Evolutionary conservation across 2,329 filamentous ascomycete species (phyloP).

Genomic region (Xylaria sp.): DNA sequence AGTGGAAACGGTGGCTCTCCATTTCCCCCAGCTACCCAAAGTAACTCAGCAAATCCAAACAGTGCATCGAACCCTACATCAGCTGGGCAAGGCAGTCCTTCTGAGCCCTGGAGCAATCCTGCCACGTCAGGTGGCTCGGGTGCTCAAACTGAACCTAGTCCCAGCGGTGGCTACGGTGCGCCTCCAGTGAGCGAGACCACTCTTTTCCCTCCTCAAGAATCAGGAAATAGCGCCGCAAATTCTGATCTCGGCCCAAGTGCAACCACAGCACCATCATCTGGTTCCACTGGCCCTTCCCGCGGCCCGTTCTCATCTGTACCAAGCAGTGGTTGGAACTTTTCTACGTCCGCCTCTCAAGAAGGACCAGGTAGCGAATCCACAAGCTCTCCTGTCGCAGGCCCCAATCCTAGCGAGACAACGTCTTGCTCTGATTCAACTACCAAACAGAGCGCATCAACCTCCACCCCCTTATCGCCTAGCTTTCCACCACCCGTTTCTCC

Average conservation of each 20-base stretch:
- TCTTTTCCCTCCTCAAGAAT: constrained; percentile 38
- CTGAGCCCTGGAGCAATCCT: constrained; percentile 35
- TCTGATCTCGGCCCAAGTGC: constrained; percentile 30
- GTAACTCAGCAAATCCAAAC: constrained; percentile 28
- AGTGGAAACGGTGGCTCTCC: constrained; percentile 21
- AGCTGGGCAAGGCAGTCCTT: constrained; percentile 36
- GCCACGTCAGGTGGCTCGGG: constrained; percentile 10
- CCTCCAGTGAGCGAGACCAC: constrained; percentile 37
- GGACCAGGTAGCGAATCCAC: constrained; percentile 37
- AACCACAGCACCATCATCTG: constrained; percentile 33
- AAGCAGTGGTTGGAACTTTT: constrained; percentile 49
- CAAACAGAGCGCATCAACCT: constrained; percentile 26
- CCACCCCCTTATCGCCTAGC: constrained; percentile 37
- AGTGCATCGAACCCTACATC: constrained; percentile 36
- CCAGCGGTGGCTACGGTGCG: constrained; percentile 44
- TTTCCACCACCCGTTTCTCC: neutral
- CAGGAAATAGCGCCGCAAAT: constrained; percentile 28
- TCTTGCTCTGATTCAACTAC: constrained; percentile 36
- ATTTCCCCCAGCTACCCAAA: constrained; percentile 23
- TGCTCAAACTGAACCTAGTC: constrained; percentile 30
- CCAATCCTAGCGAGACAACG: constrained; percentile 33
- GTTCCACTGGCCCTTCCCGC: constrained; percentile 33
- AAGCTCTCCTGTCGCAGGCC: constrained; percentile 17
- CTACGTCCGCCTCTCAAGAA: constrained; percentile 39
- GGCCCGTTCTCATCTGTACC: constrained; percentile 45